Conservation (phyloP, 768 basidiomycete species). For the Russula griseocarnosa region DNA sequence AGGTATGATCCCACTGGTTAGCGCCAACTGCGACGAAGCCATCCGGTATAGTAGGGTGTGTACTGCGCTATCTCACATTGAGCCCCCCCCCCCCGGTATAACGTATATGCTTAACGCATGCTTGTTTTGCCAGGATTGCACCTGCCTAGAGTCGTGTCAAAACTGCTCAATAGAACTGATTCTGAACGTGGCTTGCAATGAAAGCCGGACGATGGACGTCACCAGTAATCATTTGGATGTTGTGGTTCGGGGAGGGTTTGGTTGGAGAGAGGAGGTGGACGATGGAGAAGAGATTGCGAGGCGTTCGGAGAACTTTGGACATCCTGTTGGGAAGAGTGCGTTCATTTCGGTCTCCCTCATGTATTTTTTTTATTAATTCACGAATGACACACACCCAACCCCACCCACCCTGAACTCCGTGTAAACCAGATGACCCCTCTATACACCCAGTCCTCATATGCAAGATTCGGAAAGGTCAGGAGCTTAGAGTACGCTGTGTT, state of each 20-base stretch:
- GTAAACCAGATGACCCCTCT: conserved; percentile 51
- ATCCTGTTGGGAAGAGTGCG: conserved; percentile 80
- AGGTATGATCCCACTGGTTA: conserved; percentile 88
- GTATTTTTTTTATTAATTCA: too few species aligned
- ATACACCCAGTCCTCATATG: conserved; percentile 75
- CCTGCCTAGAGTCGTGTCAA: conserved; percentile 77
- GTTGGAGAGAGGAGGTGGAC: conserved; percentile 40
- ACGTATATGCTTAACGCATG: not conserved
- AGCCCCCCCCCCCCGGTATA: too few species aligned
- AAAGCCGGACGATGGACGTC: conserved; percentile 69
- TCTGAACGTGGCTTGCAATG: conserved; percentile 72
- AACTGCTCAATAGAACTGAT: conserved; percentile 82
- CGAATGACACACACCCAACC: too few species aligned
- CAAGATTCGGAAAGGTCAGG: conserved; percentile 92
- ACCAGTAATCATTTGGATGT: conserved; percentile 83
- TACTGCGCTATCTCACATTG: conserved; percentile 14
- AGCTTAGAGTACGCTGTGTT: conserved; percentile 76
- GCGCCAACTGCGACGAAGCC: conserved; percentile 82
- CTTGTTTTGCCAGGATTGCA: conserved; percentile 68
- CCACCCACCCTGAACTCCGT: conserved; percentile 17
- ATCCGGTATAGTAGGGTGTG: conserved; percentile 74
- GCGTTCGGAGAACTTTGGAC: conserved; percentile 69
- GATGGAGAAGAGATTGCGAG: conserved; percentile 71
- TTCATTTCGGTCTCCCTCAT: conserved; percentile 14
- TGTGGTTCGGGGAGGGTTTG: conserved; percentile 35